Conservation (phyloP, 192 early-diverging fungal genomes). For the Coemansia sp. region DNA sequence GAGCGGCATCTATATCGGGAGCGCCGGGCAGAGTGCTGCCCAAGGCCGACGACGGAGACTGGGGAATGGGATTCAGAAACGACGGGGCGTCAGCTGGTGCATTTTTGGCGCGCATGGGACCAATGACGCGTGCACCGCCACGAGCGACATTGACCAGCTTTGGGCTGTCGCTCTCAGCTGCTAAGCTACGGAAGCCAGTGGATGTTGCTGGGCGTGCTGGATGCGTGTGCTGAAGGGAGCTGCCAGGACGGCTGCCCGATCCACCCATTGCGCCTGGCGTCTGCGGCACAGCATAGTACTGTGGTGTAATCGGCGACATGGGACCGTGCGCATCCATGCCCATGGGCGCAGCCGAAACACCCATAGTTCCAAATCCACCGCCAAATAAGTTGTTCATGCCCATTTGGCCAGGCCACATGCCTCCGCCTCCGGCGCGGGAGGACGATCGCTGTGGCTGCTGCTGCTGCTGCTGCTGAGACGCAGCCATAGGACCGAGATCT, state of each 20-base stretch:
- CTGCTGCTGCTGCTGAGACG: constrained; percentile 17
- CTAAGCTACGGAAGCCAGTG: constrained; percentile 28
- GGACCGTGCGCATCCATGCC: constrained; percentile 4
- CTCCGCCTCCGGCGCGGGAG: constrained; percentile 35
- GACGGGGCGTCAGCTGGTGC: constrained; percentile 19
- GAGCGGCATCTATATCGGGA: constrained; percentile 3
- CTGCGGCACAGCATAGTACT: constrained; percentile 17
- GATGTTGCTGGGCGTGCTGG: constrained; percentile 37
- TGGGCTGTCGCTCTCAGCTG: constrained; percentile 24
- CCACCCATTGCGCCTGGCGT: constrained; percentile 15
- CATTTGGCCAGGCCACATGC: constrained; percentile 32
- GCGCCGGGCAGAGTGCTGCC: constrained; percentile 20
- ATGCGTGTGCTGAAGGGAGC: constrained; percentile 40
- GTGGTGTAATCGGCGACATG: constrained; percentile 31
- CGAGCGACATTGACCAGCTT: constrained; percentile 48
- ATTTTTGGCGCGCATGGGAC: constrained; percentile 42
- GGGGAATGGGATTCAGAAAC: constrained; percentile 50
- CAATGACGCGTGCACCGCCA: constrained; percentile 51
- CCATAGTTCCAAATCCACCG: constrained; percentile 49
- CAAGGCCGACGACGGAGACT: constrained; percentile 45
- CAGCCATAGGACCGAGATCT: constrained; percentile 13
- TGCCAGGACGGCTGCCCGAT: constrained; percentile 34
- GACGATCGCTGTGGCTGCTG: constrained; percentile 23
- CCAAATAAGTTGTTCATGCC: constrained; percentile 39
- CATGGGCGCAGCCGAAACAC: constrained; percentile 12